Percentiles rank a stretch among this genome's conserved stretches.
Evolutionary conservation across 1,139 yeast genomes (phyloP).

Genomic region (Wickerhamiella pararugosa): DNA sequence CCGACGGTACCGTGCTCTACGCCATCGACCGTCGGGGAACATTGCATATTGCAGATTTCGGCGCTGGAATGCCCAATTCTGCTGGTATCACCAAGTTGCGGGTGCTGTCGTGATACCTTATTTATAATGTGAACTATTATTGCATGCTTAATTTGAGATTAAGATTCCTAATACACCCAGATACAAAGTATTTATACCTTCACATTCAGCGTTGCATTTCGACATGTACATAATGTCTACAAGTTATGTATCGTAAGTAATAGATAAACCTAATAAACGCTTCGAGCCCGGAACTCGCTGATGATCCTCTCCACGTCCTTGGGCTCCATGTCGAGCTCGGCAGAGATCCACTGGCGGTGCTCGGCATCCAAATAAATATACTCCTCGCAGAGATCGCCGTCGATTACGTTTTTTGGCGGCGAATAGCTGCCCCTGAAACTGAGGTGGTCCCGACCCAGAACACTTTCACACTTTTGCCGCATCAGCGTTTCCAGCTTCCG

Average conservation of each 20-base stretch:
- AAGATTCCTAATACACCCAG: conserved; percentile 24
- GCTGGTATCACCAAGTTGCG: conserved; percentile 63
- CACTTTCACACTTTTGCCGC: conserved; percentile 25
- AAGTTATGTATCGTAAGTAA: neutral
- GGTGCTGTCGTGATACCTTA: conserved; percentile 16
- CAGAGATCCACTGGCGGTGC: conserved; percentile 35
- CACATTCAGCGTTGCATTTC: too few relatives aligned
- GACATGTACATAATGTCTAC: too few relatives aligned
- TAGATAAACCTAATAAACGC: conserved; percentile 22
- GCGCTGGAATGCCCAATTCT: conserved; percentile 68
- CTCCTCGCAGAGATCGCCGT: conserved; percentile 73
- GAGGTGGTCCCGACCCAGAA: conserved; percentile 53
- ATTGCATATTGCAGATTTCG: conserved; percentile 68
- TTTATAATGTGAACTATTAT: conserved; percentile 1
- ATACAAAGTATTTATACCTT: too few relatives aligned
- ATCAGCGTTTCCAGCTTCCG: conserved; percentile 38
- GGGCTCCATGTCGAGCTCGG: conserved; percentile 39
- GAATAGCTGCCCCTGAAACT: conserved; percentile 63
- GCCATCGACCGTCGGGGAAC: conserved; percentile 70
- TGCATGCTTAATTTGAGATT: conserved; percentile 8
- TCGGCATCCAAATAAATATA: conserved; percentile 30
- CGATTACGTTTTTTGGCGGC: conserved; percentile 62
- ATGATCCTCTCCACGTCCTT: conserved; percentile 48
- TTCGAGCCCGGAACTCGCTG: conserved; percentile 40
- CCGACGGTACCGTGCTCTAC: conserved; percentile 67